Percentiles rank a stretch among this genome's conserved stretches.
Evolutionary conservation across 2,329 filamentous ascomycete species (phyloP).

Genomic region (Xylaria sp.): DNA sequence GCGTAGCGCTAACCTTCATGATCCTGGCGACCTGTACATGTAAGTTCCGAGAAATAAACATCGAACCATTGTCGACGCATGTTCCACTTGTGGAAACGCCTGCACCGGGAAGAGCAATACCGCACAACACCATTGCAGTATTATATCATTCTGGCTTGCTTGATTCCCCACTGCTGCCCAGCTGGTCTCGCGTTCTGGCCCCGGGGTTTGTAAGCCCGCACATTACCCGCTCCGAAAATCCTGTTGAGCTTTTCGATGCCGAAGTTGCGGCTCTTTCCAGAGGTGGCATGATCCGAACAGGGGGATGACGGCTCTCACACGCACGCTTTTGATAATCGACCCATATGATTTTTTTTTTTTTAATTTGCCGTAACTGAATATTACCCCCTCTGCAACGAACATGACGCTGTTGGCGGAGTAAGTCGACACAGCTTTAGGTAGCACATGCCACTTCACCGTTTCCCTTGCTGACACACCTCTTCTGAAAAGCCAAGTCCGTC

Average conservation of each 20-base stretch:
- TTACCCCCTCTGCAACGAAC: conserved; percentile 28
- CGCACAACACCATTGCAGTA: conserved; percentile 9
- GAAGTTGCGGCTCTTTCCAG: conserved; percentile 15
- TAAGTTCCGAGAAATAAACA: conserved; percentile 33
- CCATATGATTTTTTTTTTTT: conserved; percentile 35
- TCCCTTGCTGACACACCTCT: conserved; percentile 28
- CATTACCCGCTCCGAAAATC: conserved; percentile 1
- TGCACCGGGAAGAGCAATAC: conserved; percentile 21
- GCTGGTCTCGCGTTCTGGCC: not conserved
- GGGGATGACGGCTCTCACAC: conserved; percentile 35
- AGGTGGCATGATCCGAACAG: conserved; percentile 40
- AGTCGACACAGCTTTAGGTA: conserved; percentile 45
- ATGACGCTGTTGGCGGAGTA: conserved; percentile 63
- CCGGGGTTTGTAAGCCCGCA: conserved; percentile 2
- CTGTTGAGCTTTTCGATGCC: conserved; percentile 14
- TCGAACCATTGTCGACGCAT: conserved; percentile 42
- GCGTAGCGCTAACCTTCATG: too few species aligned
- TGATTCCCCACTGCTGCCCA: not conserved
- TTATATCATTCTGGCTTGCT: conserved; percentile 4
- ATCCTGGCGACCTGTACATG: too few species aligned
- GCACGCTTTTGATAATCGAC: conserved; percentile 34
- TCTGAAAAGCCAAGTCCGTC: conserved; percentile 62
- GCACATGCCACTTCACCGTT: conserved; percentile 22
- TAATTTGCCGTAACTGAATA: conserved; percentile 22
- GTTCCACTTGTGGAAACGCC: conserved; percentile 40